Evolutionary conservation across 2,329 filamentous ascomycete species (phyloP).

Genomic region (Juglanconis oblonga): DNA sequence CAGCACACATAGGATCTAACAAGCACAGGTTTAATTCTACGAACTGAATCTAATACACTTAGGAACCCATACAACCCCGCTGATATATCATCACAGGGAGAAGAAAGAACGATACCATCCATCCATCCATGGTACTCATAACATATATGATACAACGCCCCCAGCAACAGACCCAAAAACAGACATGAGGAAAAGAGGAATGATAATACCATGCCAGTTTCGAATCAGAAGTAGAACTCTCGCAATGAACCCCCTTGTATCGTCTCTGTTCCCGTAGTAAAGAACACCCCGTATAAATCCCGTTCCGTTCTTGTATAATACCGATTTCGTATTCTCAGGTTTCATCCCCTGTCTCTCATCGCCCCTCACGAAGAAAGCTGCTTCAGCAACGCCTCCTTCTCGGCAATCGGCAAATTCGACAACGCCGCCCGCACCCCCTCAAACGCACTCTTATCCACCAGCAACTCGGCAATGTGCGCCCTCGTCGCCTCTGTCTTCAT

Average conservation of each 20-base stretch:
- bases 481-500: conserved; percentile 66
- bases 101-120: not conserved
- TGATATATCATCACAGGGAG: not conserved
- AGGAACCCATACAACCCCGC: not conserved
- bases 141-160: not conserved
- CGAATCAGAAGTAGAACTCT: not conserved
- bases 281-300: not conserved
- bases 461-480: conserved; percentile 23
- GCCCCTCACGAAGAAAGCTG: conserved; percentile 10
- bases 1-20: too few relatives aligned
- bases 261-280: not conserved
- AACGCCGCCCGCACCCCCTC: conserved; percentile 68
- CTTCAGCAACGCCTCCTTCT: conserved; percentile 62
- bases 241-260: not conserved
- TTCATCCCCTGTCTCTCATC: not conserved
- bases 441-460: conserved; percentile 61
- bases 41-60: not conserved
- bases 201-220: not conserved
- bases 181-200: not conserved
- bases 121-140: not conserved
- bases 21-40: not conserved
- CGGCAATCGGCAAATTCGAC: conserved; percentile 64
- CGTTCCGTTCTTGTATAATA: not conserved
- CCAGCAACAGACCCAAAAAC: not conserved
- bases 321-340: not conserved